phyloP scores from a whole-genome alignment of 768 basidiomycete species.

The Hortiboletus flavorubellus region DNA sequence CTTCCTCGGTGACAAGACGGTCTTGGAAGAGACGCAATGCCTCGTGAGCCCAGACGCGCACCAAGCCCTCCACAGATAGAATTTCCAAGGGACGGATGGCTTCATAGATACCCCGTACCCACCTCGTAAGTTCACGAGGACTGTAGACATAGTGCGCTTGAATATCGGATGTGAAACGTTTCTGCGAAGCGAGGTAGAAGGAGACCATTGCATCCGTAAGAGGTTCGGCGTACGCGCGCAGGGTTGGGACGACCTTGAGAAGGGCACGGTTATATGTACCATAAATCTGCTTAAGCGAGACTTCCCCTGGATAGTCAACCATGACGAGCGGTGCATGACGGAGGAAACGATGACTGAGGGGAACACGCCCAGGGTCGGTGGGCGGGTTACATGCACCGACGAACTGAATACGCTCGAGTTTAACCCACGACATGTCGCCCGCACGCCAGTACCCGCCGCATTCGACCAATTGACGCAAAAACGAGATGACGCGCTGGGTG shows the following conservation, averaged over 20 bases:
- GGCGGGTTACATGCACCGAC: constrained; percentile 99
- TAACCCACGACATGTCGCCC: constrained; percentile 95
- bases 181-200: constrained; percentile 93
- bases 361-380: constrained; percentile 98
- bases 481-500: constrained; percentile 97
- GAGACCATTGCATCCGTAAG: constrained; percentile 97
- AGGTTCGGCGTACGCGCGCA: constrained; percentile 89
- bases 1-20: constrained; percentile 89
- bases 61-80: constrained; percentile 91
- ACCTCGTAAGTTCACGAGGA: constrained; percentile 97
- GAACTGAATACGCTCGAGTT: constrained; percentile 97
- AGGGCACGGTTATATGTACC: constrained; percentile 96
- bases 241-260: constrained; percentile 91
- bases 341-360: constrained; percentile 94
- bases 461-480: constrained; percentile 95
- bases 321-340: constrained; percentile 96
- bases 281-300: constrained; percentile 97
- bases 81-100: constrained; percentile 92
- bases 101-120: constrained; percentile 97
- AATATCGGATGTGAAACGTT: constrained; percentile 91
- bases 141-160: constrained; percentile 99
- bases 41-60: constrained; percentile 98
- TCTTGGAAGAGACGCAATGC: constrained; percentile 97
- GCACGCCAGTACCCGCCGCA: constrained; percentile 93
- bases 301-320: constrained; percentile 98